A percentile compares a stretch with the other conserved stretches of the same genome.
These are phyloP conservation scores for Naganishia kalamii DNA, from an alignment of 768 basidiomycete species.

Conservation along the genomic window DNA sequence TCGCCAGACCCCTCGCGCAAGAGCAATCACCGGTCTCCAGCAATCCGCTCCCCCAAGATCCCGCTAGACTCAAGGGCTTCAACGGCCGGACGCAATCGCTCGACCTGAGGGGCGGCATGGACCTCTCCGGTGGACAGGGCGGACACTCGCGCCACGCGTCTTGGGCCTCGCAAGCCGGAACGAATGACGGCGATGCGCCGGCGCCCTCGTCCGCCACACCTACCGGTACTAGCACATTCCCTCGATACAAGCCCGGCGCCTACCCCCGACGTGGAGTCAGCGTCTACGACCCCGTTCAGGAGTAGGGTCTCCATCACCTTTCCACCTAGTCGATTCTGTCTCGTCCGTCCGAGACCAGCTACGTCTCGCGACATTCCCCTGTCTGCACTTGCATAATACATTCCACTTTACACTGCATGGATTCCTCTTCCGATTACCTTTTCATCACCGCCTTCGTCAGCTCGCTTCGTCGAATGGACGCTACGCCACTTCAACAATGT, in stretches of 20 bases:
- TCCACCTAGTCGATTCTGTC: background rate
- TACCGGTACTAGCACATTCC: background rate
- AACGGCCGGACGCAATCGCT: slow-evolving; percentile 1
- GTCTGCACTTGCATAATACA: background rate
- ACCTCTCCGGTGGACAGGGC: slow-evolving; percentile 1
- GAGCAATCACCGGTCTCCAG: background rate
- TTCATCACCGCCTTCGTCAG: too few relatives aligned
- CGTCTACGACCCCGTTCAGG: slow-evolving; percentile 10
- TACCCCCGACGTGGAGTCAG: slow-evolving; percentile 9
- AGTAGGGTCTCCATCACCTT: background rate
- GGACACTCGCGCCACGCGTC: slow-evolving; percentile 11
- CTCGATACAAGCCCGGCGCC: background rate
- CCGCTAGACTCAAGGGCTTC: background rate
- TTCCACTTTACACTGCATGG: background rate
- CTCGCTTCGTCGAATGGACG: too few relatives aligned
- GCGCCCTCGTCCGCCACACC: background rate
- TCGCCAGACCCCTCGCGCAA: slow-evolving; percentile 2
- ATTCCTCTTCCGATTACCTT: slow-evolving; percentile 1
- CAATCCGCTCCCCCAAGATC: background rate
- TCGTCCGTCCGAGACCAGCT: background rate
- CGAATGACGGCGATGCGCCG: background rate
- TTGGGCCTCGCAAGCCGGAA: background rate
- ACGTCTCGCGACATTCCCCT: background rate
- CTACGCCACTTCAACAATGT: too few relatives aligned
- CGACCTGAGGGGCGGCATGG: background rate